Conservation (phyloP, 2,329 filamentous ascomycete species). For the Trichoderma endophyticum region DNA sequence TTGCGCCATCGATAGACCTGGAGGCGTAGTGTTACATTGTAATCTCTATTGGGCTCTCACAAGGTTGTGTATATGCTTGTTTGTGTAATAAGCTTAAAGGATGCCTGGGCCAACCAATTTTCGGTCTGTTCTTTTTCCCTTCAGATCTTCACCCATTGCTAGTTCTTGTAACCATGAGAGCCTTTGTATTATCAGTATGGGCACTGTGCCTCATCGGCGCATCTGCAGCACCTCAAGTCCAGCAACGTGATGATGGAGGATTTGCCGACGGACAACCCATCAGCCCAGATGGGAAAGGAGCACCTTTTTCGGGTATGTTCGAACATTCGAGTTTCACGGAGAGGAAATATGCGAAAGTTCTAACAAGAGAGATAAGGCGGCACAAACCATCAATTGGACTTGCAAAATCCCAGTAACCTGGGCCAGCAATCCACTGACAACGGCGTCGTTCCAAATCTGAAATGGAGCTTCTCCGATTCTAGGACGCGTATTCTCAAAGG, state of each 20-base stretch:
- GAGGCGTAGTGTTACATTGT: background rate
- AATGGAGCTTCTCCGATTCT: slow-evolving; percentile 68
- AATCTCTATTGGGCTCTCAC: background rate
- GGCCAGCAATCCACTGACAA: slow-evolving; percentile 60
- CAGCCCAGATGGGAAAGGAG: slow-evolving; percentile 56
- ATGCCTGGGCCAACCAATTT: background rate
- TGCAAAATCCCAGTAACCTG: slow-evolving; percentile 62
- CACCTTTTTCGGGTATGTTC: slow-evolving; percentile 51
- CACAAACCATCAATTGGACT: slow-evolving; percentile 59
- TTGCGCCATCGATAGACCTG: background rate
- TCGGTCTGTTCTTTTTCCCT: background rate
- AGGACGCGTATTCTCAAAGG: slow-evolving; percentile 60
- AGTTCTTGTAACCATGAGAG: slow-evolving; percentile 18
- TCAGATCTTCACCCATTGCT: background rate
- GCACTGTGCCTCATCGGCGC: slow-evolving; percentile 19
- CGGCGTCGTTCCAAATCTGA: slow-evolving; percentile 63
- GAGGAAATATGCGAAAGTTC: background rate
- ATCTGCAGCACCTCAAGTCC: slow-evolving; percentile 23
- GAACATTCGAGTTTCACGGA: background rate
- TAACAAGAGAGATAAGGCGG: slow-evolving; percentile 47
- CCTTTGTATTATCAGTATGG: slow-evolving; percentile 5
- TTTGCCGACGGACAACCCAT: slow-evolving; percentile 55
- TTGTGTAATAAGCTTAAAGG: background rate
- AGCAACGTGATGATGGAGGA: slow-evolving; percentile 25
- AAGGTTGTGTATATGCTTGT: slow-evolving; percentile 8